Base-by-base conservation (phyloP, 345 rosid species). In the Jatropha curcas region DNA sequence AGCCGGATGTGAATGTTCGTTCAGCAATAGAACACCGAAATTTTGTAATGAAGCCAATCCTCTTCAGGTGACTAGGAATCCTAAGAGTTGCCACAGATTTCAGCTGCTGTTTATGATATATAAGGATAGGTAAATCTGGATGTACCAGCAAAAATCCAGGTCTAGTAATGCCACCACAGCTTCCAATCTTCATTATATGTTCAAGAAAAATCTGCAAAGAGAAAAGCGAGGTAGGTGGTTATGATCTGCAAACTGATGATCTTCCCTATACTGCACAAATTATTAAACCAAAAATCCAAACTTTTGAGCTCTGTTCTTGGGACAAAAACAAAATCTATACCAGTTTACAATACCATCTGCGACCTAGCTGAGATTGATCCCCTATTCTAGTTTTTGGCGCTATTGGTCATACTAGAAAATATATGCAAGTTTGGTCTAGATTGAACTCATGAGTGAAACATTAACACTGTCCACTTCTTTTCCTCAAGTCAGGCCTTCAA, bases 131-230 rank as follows among this genome's bases (percentile, higher is more conserved):
- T 35, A 88, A 72, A 70, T 84, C 88, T 22, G 89, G 78, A 70
- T 88, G 92, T 46, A 84, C 82, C 68, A 89, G 79, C 73, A 85
- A 79, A 78, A 87, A 75, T 59, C 84, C 75, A 39, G 95, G 90
- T 66, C 83, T 87, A 19, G 84, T 70, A 71, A 88, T 69, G 67
- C 89, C 83, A 64, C 81, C 74, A 84, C 68, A 83, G 75, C 82
- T 80, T 81, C 87, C 82, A 68, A 89, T 77, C 80, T 79, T 85
- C 97, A 93, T 88, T 25, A 70, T 76, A 39, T 43, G 50, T 61
- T 61, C 35, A 28, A 20, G 45, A 73, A 56, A 16, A 71, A 62
- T 70, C 85, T 73, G 83, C 85, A 72, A 1, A 19, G 22, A 78
- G 60, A 65, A 50, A 57, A 22, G 43, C 17, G 55, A 68, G 28